phyloP scores from a whole-genome alignment of 345 rosid genomes.

The Syzygium oleosum region DNA sequence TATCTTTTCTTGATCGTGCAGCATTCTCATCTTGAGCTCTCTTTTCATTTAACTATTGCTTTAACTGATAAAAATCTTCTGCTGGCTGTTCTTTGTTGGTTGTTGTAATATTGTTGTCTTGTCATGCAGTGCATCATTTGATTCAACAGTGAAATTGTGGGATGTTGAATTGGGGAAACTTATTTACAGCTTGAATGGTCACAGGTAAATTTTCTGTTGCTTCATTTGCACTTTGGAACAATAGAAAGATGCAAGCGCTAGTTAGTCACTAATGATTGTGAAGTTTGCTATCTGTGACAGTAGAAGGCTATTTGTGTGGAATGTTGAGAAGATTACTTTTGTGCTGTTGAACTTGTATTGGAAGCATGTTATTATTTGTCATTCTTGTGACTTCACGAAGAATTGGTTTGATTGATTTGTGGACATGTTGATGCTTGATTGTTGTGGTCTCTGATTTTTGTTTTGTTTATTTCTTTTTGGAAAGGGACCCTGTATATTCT shows the following conservation, averaged over 20 bases:
- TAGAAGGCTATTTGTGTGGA: not conserved
- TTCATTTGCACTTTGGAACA: not conserved
- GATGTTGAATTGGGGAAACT: constrained; percentile 92
- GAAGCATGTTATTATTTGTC: not conserved
- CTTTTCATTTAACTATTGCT: not conserved
- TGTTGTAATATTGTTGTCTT: not conserved
- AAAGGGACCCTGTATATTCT: constrained; percentile 89
- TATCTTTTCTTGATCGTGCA: not conserved
- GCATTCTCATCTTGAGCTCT: not conserved
- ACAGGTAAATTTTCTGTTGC: constrained; percentile 42
- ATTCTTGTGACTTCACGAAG: not conserved
- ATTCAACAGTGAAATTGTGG: constrained; percentile 96
- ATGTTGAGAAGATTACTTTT: not conserved
- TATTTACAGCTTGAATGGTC: constrained; percentile 78
- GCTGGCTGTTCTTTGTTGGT: not conserved
- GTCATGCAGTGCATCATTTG: constrained; percentile 86
- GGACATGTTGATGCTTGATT: not conserved
- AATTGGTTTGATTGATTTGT: not conserved
- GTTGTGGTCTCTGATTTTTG: not conserved
- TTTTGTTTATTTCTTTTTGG: not conserved
- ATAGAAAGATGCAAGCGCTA: not conserved
- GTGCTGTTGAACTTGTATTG: not conserved
- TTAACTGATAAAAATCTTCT: not conserved
- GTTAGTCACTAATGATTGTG: not conserved
- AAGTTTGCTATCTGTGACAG: not conserved